Conservation (phyloP, 768 basidiomycete species). For the Rossbeevera mucosa region DNA sequence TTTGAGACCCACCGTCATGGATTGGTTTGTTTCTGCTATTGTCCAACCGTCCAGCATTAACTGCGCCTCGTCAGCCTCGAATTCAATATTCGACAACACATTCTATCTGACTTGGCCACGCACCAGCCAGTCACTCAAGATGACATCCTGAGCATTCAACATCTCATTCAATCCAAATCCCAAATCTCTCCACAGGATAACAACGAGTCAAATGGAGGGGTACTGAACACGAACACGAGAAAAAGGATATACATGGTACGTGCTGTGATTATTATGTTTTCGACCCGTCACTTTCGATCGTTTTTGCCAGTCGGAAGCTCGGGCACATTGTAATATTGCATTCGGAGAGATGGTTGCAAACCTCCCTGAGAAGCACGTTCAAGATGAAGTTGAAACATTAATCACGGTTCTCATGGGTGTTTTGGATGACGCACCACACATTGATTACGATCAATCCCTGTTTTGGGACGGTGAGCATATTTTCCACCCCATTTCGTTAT, state of each 20-base stretch:
- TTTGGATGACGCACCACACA: constrained; percentile 65
- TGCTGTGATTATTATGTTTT: neutral
- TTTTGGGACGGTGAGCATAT: constrained; percentile 68
- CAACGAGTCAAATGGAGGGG: constrained; percentile 12
- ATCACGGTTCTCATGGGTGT: constrained; percentile 62
- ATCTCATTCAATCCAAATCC: constrained; percentile 59
- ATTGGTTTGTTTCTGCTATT: constrained; percentile 38
- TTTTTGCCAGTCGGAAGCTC: constrained; percentile 53
- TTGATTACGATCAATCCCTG: constrained; percentile 73
- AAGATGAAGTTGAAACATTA: constrained; percentile 46
- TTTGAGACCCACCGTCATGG: no score
- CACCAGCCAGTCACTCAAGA: constrained; percentile 48
- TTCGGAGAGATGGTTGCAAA: constrained; percentile 75
- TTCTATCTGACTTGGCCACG: constrained; percentile 68
- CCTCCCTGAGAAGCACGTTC: constrained; percentile 51
- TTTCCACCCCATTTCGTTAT: neutral
- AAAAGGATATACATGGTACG: constrained; percentile 56
- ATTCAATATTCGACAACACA: constrained; percentile 70
- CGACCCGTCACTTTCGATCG: neutral
- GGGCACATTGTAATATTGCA: constrained; percentile 76
- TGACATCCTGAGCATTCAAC: constrained; percentile 44
- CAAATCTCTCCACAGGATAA: constrained; percentile 35
- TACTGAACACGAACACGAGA: constrained; percentile 19
- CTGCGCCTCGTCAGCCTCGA: constrained; percentile 50
- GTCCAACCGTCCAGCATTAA: neutral